phyloP scores from a whole-genome alignment of 768 basidiomycete species.

The Kwoniella sp. region DNA sequence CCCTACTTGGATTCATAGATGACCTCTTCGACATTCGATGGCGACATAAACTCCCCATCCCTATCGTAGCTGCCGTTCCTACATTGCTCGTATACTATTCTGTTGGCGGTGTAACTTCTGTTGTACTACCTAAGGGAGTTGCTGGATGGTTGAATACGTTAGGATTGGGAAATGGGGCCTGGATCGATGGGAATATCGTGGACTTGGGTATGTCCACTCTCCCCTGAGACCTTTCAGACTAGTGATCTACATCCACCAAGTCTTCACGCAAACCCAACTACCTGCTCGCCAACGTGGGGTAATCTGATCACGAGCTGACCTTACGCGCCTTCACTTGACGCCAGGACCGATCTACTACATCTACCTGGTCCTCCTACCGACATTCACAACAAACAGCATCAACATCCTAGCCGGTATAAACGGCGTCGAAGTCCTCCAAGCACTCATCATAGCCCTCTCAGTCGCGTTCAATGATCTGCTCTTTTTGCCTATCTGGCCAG shows the following conservation, averaged over 20 bases:
- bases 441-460: slow-evolving; percentile 85
- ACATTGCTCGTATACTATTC: slow-evolving; percentile 95
- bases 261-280: no score
- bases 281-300: no score
- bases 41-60: slow-evolving; percentile 96
- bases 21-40: slow-evolving; percentile 98
- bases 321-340: neutral
- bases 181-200: slow-evolving; percentile 72
- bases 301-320: no score
- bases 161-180: slow-evolving; percentile 26
- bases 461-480: slow-evolving; percentile 89
- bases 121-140: slow-evolving; percentile 85
- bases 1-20: slow-evolving; percentile 91
- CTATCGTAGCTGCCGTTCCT: slow-evolving; percentile 91
- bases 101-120: slow-evolving; percentile 86
- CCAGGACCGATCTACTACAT: slow-evolving; percentile 90
- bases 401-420: slow-evolving; percentile 98
- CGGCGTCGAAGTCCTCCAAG: slow-evolving; percentile 91
- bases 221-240: no score
- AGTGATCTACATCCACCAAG: no score
- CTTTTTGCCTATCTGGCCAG: slow-evolving; percentile 73
- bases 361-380: slow-evolving; percentile 94
- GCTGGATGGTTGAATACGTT: slow-evolving; percentile 57
- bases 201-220: slow-evolving; percentile 84
- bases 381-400: slow-evolving; percentile 96